Percentiles rank a stretch among this genome's conserved stretches.
Conservation (phyloP, 345 rosid genomes). For the Hypericum androsaemum region DNA sequence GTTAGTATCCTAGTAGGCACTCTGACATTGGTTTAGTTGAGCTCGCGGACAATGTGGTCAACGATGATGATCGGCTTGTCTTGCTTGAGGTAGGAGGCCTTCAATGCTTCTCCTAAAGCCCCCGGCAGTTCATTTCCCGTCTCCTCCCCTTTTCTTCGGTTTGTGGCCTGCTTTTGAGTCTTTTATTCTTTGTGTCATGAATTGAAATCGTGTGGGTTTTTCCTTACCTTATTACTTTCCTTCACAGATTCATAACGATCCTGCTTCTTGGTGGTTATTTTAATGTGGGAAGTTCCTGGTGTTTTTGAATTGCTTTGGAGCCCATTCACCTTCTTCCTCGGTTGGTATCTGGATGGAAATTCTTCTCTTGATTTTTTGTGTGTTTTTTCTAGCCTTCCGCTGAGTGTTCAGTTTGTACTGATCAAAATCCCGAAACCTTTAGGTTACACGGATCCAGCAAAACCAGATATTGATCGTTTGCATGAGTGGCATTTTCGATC, state of each 20-base stretch:
- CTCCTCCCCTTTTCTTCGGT: slow-evolving; percentile 65
- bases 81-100: slow-evolving; percentile 78
- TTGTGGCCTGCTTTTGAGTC: background rate
- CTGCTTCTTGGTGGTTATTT: slow-evolving; percentile 78
- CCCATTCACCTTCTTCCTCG: slow-evolving; percentile 76
- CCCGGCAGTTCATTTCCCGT: slow-evolving; percentile 19
- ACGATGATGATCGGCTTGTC: slow-evolving; percentile 73
- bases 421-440: slow-evolving; percentile 20
- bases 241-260: slow-evolving; percentile 56
- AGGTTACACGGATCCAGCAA: slow-evolving; percentile 92
- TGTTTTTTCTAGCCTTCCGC: slow-evolving; percentile 1
- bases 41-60: slow-evolving; percentile 36
- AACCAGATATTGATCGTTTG: slow-evolving; percentile 53
- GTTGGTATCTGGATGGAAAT: slow-evolving; percentile 35
- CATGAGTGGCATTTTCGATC: slow-evolving; percentile 99
- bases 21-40: slow-evolving; percentile 75
- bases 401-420: slow-evolving; percentile 5
- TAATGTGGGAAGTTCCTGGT: slow-evolving; percentile 93
- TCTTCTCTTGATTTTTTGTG: slow-evolving; percentile 6
- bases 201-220: background rate
- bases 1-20: slow-evolving; percentile 42
- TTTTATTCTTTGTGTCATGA: background rate
- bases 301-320: slow-evolving; percentile 91
- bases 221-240: background rate
- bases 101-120: slow-evolving; percentile 71